Conservation (phyloP, 495 filamentous ascomycete genomes). For the Xylaria longipes region DNA sequence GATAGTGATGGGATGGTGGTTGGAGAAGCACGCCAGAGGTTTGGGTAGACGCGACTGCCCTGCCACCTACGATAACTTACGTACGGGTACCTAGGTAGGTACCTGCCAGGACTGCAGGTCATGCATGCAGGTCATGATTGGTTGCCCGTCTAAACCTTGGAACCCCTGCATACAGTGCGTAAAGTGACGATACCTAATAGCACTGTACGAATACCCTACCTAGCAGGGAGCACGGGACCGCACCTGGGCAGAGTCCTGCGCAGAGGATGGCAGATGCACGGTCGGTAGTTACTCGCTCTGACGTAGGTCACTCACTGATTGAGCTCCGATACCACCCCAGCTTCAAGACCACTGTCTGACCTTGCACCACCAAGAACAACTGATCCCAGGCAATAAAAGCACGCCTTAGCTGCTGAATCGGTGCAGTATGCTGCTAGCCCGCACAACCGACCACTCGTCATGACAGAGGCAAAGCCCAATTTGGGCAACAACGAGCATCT, state of each 20-base stretch:
- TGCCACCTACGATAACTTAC: neutral
- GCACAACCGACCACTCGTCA: conserved; percentile 34
- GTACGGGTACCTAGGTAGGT: neutral
- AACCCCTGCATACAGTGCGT: too few relatives aligned
- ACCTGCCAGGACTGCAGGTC: neutral
- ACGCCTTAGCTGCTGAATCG: neutral
- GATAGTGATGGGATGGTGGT: neutral
- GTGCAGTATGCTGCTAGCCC: conserved; percentile 26
- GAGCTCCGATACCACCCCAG: neutral
- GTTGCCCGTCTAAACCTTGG: too few relatives aligned
- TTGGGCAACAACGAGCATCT: conserved; percentile 40
- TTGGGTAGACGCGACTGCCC: neutral
- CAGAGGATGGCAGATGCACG: neutral
- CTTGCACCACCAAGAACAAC: neutral
- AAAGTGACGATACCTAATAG: neutral
- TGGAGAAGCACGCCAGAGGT: neutral
- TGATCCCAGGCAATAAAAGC: conserved; percentile 12
- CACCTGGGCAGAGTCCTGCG: too few relatives aligned
- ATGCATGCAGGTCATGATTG: neutral
- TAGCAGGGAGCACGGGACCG: too few relatives aligned
- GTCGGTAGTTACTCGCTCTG: neutral
- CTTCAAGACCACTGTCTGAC: neutral
- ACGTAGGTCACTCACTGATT: conserved; percentile 12
- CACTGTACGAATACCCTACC: neutral
- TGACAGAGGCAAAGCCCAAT: conserved; percentile 53